phyloP scores from a whole-genome alignment of 306 rosid species.

The Cyamopsis tetragonoloba region DNA sequence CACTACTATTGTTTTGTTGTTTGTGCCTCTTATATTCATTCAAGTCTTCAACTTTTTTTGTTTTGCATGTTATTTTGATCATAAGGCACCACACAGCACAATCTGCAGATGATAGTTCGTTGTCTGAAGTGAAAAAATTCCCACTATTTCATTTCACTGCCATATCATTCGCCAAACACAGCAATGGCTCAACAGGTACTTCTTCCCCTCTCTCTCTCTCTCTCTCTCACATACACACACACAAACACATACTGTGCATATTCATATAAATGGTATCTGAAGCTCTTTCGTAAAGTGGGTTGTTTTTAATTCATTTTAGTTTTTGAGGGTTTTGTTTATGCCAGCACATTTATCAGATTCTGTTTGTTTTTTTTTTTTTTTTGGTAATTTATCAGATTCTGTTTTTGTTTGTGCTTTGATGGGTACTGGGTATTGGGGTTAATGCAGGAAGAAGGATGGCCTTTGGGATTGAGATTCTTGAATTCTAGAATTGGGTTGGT shows the following conservation, averaged over 20 bases:
- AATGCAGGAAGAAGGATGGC: slow-evolving; percentile 77
- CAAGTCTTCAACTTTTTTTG: neutral
- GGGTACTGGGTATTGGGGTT: neutral
- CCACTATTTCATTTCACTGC: slow-evolving; percentile 14
- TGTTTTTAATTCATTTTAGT: slow-evolving; percentile 10
- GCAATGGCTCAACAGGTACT: slow-evolving; percentile 61
- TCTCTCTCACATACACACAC: neutral
- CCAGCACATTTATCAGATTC: neutral
- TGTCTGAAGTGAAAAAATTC: slow-evolving; percentile 31
- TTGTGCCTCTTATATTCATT: neutral
- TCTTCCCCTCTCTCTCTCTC: neutral
- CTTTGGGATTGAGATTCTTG: slow-evolving; percentile 69
- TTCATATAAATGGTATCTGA: neutral
- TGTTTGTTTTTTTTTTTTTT: neutral
- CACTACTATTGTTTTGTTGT: neutral
- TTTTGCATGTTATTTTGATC: slow-evolving; percentile 19
- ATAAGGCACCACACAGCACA: neutral
- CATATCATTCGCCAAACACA: slow-evolving; percentile 14
- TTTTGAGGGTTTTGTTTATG: slow-evolving; percentile 6
- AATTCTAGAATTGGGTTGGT: slow-evolving; percentile 56
- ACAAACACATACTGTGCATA: neutral
- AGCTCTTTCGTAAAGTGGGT: neutral
- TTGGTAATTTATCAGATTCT: neutral
- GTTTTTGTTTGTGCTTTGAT: neutral
- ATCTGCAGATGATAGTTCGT: slow-evolving; percentile 32